A percentile compares a stretch with the other conserved stretches of the same genome.
These are phyloP conservation scores for Turritis glabra DNA, from an alignment of 345 rosid species.

Conservation along the genomic window DNA sequence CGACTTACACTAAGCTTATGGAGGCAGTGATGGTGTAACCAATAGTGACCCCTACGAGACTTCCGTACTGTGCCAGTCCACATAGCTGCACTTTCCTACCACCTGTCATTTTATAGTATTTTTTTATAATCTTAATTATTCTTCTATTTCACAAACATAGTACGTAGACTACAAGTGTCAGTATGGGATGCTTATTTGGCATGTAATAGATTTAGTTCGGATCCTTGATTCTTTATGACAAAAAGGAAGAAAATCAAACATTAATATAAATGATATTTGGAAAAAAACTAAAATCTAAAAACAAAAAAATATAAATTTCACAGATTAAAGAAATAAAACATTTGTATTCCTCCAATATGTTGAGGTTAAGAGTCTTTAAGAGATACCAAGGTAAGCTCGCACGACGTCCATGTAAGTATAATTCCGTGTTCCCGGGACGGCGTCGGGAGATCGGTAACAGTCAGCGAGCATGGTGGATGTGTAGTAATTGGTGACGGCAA, in stretches of 20 bases:
- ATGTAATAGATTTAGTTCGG: not conserved
- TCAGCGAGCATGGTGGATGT: conserved; percentile 77
- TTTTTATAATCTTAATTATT: not conserved
- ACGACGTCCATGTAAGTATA: conserved; percentile 89
- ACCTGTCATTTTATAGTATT: conserved; percentile 40
- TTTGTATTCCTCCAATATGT: not conserved
- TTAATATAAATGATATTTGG: not conserved
- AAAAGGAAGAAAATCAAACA: not conserved
- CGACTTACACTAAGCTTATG: conserved; percentile 85
- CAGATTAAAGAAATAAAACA: not conserved
- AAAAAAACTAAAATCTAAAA: not conserved
- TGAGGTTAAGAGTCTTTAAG: not conserved
- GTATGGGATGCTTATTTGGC: too few relatives aligned
- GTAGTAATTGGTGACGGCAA: conserved; percentile 70
- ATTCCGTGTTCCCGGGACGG: conserved; percentile 64
- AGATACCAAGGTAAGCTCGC: conserved; percentile 64
- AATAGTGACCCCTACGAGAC: conserved; percentile 62
- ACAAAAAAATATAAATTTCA: not conserved
- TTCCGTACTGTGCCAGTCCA: conserved; percentile 77
- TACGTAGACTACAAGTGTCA: not conserved
- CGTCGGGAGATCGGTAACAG: conserved; percentile 66
- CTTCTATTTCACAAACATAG: not conserved
- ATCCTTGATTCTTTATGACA: not conserved
- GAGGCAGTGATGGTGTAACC: conserved; percentile 95
- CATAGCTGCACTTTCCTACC: conserved; percentile 60